Base-by-base conservation (phyloP, 805 yeast species). In the Candida xyloterini region DNA sequence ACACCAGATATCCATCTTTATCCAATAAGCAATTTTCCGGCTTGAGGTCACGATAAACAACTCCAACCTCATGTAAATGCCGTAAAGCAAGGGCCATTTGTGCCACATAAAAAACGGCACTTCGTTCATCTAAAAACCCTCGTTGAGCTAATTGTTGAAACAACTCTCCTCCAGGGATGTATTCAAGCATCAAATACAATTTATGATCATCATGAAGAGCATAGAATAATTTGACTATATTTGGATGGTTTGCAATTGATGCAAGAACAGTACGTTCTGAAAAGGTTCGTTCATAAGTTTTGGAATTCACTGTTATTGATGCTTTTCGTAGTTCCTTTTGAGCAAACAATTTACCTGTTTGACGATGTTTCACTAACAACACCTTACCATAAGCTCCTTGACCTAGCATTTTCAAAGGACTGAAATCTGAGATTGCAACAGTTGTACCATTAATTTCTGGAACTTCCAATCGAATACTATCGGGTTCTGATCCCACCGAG, bases 341-440 rank as follows among this genome's bases (percentile, higher is more conserved):
- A 0, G 96, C 96, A 65, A 77, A 88, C 7, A 87, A 63, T 47
- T 73, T 71, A 1, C 80, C 79, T 0, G 85, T 74, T 10, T 64
- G 47, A 33, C 57, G 65, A 55, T 85, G 86, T 28, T 78, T 75
- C 1, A 86, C 95, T 13, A 87, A 64, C 11, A 83, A 57, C 3
- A 87, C 96, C 57, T 84, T 86, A 3, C 96, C 95, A 51, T 85
- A 87, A 0, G 95, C 90, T 6, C 96, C 96, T 39, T 80, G 75
- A 0, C 96, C 96, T 7, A 87, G 65, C 0, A 85, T 88, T 52
- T 77, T 81, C 4, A 88, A 57, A 2, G 82, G 82, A 47, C 70
- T 77, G 53, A 87, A 87, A 55, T 87, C 93, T 5, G 46, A 4
- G 68, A 75, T 4, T 65, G 18, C 18, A 3, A 43, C 44, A 22